Conservation (phyloP, 2,329 filamentous ascomycete genomes). For the Epichloe aotearoae region DNA sequence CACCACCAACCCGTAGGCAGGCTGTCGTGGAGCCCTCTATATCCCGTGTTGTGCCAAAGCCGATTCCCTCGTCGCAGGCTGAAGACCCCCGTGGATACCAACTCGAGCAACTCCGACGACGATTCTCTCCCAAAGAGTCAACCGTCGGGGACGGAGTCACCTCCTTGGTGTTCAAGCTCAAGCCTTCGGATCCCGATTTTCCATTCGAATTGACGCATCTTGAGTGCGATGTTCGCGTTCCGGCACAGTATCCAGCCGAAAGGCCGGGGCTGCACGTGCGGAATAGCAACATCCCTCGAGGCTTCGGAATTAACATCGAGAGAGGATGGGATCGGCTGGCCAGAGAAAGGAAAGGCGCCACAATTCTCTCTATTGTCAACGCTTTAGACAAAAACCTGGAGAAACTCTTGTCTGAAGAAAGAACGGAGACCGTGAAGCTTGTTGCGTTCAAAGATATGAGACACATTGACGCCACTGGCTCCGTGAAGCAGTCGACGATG, state of each 20-base stretch:
- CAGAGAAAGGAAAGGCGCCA: constrained; percentile 37
- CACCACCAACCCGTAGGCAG: constrained; percentile 25
- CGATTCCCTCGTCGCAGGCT: constrained; percentile 49
- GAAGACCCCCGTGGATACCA: constrained; percentile 65
- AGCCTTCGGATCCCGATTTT: constrained; percentile 71
- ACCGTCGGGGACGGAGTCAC: constrained; percentile 34
- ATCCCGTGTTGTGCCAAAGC: constrained; percentile 47
- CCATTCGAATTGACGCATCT: constrained; percentile 62
- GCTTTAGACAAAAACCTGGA: constrained; percentile 62
- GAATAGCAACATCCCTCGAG: constrained; percentile 57
- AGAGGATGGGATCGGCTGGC: constrained; percentile 57
- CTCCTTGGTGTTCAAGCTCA: constrained; percentile 49
- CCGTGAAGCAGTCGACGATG: not conserved
- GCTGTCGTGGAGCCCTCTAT: constrained; percentile 30
- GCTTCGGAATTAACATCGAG: constrained; percentile 66
- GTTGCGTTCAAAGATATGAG: constrained; percentile 46
- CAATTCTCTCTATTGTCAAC: constrained; percentile 54
- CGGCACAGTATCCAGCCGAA: constrained; percentile 45
- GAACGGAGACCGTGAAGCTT: constrained; percentile 60
- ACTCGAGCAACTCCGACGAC: constrained; percentile 55
- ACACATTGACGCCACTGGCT: constrained; percentile 21
- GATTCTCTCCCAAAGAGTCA: constrained; percentile 42
- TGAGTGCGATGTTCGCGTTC: constrained; percentile 54
- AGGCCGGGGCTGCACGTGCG: constrained; percentile 47
- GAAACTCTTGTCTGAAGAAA: constrained; percentile 52